Evolutionary conservation across 1,139 yeast species (phyloP).

Genomic region (Wickerhamiella pararugosa): DNA sequence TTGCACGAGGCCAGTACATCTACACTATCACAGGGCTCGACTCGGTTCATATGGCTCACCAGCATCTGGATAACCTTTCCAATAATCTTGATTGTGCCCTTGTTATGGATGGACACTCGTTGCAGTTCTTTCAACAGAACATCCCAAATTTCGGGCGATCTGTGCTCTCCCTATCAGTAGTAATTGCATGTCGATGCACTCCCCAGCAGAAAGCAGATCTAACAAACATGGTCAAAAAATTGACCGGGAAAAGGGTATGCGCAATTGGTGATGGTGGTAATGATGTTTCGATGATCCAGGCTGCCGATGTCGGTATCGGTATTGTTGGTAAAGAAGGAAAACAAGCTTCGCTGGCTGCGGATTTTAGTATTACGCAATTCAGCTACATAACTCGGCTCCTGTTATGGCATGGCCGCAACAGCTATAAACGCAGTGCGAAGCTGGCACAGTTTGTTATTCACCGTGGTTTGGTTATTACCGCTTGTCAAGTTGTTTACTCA

Average conservation of each 20-base stretch:
- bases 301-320: conserved; percentile 98
- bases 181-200: conserved; percentile 93
- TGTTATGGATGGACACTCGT: conserved; percentile 86
- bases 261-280: conserved; percentile 99
- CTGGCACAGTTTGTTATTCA: conserved; percentile 92
- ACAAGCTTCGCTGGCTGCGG: conserved; percentile 96
- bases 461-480: conserved; percentile 84
- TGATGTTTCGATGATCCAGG: conserved; percentile 97
- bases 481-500: conserved; percentile 92
- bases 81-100: conserved; percentile 60
- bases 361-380: conserved; percentile 85
- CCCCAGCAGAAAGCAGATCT: conserved; percentile 99
- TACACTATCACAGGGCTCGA: conserved; percentile 63
- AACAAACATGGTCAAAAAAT: conserved; percentile 58
- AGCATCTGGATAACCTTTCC: conserved; percentile 58
- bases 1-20: conserved; percentile 84
- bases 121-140: conserved; percentile 50
- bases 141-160: conserved; percentile 61
- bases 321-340: conserved; percentile 97
- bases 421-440: conserved; percentile 89
- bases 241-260: conserved; percentile 81
- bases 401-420: conserved; percentile 96
- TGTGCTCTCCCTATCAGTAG: conserved; percentile 72
- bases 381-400: conserved; percentile 74
- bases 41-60: conserved; percentile 27